Conservation (phyloP, 441 rosid species). For the Geranium incanum region DNA sequence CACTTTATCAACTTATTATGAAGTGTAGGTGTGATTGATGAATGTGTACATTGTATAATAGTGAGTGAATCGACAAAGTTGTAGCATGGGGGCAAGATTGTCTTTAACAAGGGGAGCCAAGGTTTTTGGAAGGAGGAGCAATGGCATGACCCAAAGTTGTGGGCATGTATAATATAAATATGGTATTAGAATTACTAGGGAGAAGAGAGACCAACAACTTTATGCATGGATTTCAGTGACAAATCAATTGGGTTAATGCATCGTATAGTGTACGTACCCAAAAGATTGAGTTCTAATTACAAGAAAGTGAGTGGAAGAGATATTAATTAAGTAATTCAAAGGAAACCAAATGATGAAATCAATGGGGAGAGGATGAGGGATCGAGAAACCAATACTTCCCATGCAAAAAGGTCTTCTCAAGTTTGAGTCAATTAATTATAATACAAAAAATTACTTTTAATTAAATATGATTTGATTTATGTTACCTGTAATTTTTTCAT, state of each 20-base stretch:
- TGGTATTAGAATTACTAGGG: neutral
- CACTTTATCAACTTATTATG: too few species aligned
- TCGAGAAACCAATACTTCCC: slow-evolving; percentile 23
- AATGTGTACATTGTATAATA: too few species aligned
- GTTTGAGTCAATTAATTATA: too few species aligned
- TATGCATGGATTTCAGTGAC: slow-evolving; percentile 40
- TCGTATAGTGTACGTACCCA: slow-evolving; percentile 32
- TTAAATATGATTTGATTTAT: too few species aligned
- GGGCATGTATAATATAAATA: neutral
- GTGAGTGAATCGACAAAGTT: neutral
- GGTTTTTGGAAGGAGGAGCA: slow-evolving; percentile 4
- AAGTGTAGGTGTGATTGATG: too few species aligned
- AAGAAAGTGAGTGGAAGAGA: neutral
- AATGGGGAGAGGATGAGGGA: slow-evolving; percentile 20
- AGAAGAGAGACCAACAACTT: neutral
- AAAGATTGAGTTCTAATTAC: neutral
- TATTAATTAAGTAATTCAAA: neutral
- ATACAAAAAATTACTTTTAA: too few species aligned
- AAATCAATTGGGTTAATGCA: slow-evolving; percentile 24
- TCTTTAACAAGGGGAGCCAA: neutral
- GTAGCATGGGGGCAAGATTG: slow-evolving; percentile 1
- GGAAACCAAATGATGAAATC: slow-evolving; percentile 11
- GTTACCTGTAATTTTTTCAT: too few species aligned
- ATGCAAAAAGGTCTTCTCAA: slow-evolving; percentile 28
- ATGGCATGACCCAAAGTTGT: neutral